Evolutionary conservation across 441 rosid genomes (phyloP).

Genomic region (Geranium incanum): DNA sequence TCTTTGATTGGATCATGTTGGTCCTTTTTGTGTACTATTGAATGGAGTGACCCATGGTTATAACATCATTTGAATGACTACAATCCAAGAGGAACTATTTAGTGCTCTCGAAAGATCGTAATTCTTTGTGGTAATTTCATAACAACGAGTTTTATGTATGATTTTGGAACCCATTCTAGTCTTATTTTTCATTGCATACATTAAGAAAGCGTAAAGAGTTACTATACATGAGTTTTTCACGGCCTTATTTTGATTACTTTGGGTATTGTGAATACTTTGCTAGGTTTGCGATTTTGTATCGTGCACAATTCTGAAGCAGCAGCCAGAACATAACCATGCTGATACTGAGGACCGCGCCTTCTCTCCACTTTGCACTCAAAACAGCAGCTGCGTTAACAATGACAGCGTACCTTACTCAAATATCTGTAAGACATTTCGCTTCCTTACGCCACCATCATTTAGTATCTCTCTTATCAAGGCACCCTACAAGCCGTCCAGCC

Average conservation of each 20-base stretch:
- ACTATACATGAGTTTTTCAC: neutral
- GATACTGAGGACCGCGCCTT: neutral
- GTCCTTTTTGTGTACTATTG: neutral
- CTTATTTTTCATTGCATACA: too few species aligned
- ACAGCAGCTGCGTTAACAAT: too few species aligned
- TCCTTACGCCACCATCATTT: conserved; percentile 16
- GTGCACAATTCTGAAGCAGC: neutral
- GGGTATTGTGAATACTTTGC: neutral
- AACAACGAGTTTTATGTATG: neutral
- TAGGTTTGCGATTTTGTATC: neutral
- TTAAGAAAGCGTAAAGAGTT: neutral
- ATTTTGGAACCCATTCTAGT: neutral
- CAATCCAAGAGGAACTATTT: neutral
- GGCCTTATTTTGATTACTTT: too few species aligned
- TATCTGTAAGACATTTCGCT: neutral
- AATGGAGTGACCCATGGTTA: too few species aligned
- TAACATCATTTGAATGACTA: neutral
- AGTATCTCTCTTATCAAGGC: conserved; percentile 29
- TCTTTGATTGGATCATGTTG: neutral
- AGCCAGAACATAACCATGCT: neutral
- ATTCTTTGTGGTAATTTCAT: neutral
- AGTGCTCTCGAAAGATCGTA: neutral
- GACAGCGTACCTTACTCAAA: neutral
- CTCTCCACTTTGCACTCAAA: neutral
- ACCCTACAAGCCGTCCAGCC: conserved; percentile 26